These are phyloP conservation scores for Neurospora tetraspora DNA, from an alignment of 495 filamentous ascomycete species.

Conservation along the genomic window DNA sequence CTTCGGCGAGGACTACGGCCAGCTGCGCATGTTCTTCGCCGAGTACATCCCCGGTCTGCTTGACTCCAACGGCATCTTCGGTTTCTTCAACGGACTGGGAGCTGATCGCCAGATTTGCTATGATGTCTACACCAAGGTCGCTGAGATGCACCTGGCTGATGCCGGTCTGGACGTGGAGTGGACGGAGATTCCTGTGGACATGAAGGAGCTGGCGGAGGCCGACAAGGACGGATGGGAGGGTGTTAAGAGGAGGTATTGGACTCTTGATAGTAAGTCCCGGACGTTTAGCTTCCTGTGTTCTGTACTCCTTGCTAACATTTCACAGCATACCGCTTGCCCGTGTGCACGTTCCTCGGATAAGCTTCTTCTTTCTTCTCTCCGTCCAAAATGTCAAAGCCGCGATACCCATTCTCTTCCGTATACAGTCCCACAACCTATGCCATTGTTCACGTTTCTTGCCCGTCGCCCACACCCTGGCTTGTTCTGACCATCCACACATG, in stretches of 20 bases:
- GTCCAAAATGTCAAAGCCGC: not conserved
- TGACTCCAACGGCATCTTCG: slow-evolving; percentile 62
- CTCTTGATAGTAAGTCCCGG: slow-evolving; percentile 48
- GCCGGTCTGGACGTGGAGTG: slow-evolving; percentile 86
- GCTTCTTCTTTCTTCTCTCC: not conserved
- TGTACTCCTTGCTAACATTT: slow-evolving; percentile 6
- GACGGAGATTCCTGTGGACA: slow-evolving; percentile 66
- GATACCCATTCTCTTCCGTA: not conserved
- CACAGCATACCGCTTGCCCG: slow-evolving; percentile 38
- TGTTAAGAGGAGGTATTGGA: slow-evolving; percentile 81
- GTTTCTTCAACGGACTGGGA: slow-evolving; percentile 93
- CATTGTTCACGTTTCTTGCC: not conserved
- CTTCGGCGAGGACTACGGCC: slow-evolving; percentile 84
- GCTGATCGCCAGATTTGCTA: slow-evolving; percentile 89
- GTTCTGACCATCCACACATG: not conserved
- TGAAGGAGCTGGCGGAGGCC: slow-evolving; percentile 36
- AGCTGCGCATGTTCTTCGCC: slow-evolving; percentile 77
- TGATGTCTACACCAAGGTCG: slow-evolving; percentile 89
- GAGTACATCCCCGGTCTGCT: slow-evolving; percentile 77
- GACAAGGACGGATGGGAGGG: slow-evolving; percentile 69
- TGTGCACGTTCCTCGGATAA: slow-evolving; percentile 53
- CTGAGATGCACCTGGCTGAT: slow-evolving; percentile 85
- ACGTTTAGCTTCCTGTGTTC: not conserved
- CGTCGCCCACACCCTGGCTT: not conserved
- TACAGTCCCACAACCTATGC: not conserved